A percentile compares a stretch with the other conserved stretches of the same genome.
phyloP scores from a whole-genome alignment of 257 asterid species.

The Solanum chmielewskii region DNA sequence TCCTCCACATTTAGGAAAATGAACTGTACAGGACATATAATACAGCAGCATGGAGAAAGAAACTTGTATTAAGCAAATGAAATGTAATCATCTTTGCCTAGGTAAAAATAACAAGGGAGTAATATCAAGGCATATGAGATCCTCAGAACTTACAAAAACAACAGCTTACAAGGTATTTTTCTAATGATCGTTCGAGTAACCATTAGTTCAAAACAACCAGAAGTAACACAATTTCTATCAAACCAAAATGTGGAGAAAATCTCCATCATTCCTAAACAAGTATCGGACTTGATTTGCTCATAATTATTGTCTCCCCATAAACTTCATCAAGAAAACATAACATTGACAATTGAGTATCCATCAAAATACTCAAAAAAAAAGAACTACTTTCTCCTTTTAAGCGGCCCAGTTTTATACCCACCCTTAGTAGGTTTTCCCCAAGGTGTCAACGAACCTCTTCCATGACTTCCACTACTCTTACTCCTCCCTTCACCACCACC shows the following conservation, averaged over 20 bases:
- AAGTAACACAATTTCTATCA: neutral
- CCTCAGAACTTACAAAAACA: neutral
- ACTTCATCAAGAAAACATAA: neutral
- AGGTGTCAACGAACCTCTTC: conserved; percentile 51
- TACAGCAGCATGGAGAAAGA: neutral
- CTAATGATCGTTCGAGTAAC: neutral
- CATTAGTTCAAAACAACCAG: neutral
- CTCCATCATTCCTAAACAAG: neutral
- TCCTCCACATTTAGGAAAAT: neutral
- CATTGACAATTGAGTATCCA: neutral
- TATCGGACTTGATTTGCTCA: neutral
- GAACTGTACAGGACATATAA: neutral
- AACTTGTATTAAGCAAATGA: neutral
- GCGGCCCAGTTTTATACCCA: conserved; percentile 76
- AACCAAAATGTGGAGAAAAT: neutral
- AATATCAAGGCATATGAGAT: neutral
- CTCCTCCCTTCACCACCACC: conserved; percentile 96
- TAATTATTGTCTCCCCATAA: neutral
- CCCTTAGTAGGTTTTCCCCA: conserved; percentile 89
- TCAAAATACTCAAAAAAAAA: neutral
- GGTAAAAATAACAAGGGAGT: neutral
- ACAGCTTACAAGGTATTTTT: neutral
- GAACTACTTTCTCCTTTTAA: conserved; percentile 43
- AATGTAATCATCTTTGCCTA: neutral
- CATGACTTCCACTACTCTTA: conserved; percentile 75